Conservation (phyloP, 257 asterid genomes). For the Rhazya stricta region DNA sequence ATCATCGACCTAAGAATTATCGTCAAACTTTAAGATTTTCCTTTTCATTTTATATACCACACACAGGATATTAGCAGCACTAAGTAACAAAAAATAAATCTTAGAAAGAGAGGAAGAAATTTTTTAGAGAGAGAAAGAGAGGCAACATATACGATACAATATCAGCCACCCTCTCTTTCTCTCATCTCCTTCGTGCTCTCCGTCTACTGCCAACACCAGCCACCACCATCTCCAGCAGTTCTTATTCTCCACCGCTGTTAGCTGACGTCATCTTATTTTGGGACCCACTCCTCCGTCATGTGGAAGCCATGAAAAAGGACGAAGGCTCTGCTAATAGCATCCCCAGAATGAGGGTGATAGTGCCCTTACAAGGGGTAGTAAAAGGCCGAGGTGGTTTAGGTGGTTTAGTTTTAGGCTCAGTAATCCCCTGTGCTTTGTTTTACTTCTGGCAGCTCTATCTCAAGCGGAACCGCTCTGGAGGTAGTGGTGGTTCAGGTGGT, state of each 20-base stretch:
- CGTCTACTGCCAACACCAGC: conserved; percentile 15
- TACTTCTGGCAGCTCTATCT: conserved; percentile 59
- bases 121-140: conserved; percentile 4
- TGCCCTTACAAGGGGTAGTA: conserved; percentile 66
- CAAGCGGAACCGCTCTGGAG: conserved; percentile 31
- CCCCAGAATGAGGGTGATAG: conserved; percentile 61
- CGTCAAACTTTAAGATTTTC: not conserved
- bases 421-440: conserved; percentile 64
- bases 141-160: too few species aligned
- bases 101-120: conserved; percentile 7
- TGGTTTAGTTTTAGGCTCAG: conserved; percentile 58
- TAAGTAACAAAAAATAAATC: conserved; percentile 6
- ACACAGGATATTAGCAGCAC: not conserved
- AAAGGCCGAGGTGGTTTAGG: conserved; percentile 71
- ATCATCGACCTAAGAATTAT: conserved; percentile 6
- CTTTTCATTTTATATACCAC: not conserved
- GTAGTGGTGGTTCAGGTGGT: conserved; percentile 22
- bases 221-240: not conserved
- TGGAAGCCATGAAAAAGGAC: conserved; percentile 35
- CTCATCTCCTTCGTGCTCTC: conserved; percentile 23
- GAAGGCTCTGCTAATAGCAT: conserved; percentile 10
- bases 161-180: conserved; percentile 25
- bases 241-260: not conserved
- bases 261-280: not conserved
- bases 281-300: conserved; percentile 20